Percentiles rank a stretch among this genome's conserved stretches.
Conservation (phyloP, 176 grass and related monocot genomes). For the Musa beccarii region DNA sequence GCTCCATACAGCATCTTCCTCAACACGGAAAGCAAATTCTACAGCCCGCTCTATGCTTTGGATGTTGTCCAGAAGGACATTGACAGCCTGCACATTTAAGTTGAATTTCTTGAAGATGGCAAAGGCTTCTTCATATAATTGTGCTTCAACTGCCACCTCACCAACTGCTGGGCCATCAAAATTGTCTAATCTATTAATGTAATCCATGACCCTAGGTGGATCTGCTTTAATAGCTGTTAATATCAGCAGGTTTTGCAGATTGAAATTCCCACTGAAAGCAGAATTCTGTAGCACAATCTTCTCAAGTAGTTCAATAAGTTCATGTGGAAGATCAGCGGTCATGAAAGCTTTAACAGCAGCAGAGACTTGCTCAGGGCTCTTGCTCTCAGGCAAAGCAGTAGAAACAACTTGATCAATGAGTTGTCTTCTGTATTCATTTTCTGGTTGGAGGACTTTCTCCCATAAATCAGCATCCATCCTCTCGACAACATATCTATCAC, state of each 20-base stretch:
- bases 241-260: conserved; percentile 94
- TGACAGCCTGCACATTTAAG: conserved; percentile 84
- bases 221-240: conserved; percentile 95
- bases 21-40: conserved; percentile 87
- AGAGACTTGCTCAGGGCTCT: conserved; percentile 97
- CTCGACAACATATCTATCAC: conserved; percentile 80
- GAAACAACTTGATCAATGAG: conserved; percentile 98
- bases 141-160: conserved; percentile 88
- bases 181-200: conserved; percentile 92
- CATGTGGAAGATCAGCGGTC: conserved; percentile 93
- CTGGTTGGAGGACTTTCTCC: conserved; percentile 90
- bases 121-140: conserved; percentile 89
- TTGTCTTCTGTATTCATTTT: conserved; percentile 97
- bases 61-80: conserved; percentile 87
- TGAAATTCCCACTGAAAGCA: conserved; percentile 91
- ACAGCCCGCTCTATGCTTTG: conserved; percentile 87
- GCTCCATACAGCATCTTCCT: conserved; percentile 97
- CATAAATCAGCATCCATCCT: conserved; percentile 95
- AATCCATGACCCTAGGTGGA: conserved; percentile 91
- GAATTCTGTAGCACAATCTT: conserved; percentile 99
- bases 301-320: conserved; percentile 95
- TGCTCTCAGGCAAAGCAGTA: conserved; percentile 90
- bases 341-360: conserved; percentile 99
- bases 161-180: conserved; percentile 98
- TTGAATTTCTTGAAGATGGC: conserved; percentile 99